These are phyloP conservation scores for Yarrowia sp. DNA, from an alignment of 805 yeast genomes.

Conservation along the genomic window DNA sequence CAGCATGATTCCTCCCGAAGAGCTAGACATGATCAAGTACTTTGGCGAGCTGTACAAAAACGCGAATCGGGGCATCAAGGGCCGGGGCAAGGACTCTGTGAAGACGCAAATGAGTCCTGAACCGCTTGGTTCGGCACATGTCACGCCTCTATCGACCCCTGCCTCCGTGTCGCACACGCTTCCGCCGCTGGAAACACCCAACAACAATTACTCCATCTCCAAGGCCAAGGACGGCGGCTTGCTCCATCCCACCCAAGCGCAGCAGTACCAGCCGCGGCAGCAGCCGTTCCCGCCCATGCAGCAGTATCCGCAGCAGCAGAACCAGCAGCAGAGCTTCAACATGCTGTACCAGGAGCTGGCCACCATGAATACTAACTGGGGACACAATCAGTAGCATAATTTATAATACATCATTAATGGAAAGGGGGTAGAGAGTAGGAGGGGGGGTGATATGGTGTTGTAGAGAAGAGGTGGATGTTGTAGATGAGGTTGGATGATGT, in stretches of 20 bases:
- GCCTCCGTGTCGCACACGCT: neutral
- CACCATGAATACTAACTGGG: conserved; percentile 19
- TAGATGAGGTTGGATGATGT: no score
- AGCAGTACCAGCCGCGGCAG: conserved; percentile 11
- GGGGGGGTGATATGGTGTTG: no score
- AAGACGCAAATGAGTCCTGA: conserved; percentile 20
- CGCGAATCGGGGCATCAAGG: conserved; percentile 86
- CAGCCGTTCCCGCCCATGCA: conserved; percentile 40
- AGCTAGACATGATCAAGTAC: conserved; percentile 67
- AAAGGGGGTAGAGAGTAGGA: no score
- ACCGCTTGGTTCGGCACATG: neutral
- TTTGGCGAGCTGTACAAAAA: conserved; percentile 81
- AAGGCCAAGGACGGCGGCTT: conserved; percentile 4
- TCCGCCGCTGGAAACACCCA: conserved; percentile 22
- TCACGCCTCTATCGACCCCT: conserved; percentile 14
- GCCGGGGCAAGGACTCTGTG: conserved; percentile 64
- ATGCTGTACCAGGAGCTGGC: conserved; percentile 23
- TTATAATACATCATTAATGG: neutral
- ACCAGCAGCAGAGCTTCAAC: conserved; percentile 34
- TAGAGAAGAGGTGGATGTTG: no score
- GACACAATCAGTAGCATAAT: conserved; percentile 23
- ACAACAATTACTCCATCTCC: conserved; percentile 23
- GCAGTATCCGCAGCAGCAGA: conserved; percentile 43
- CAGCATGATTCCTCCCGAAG: conserved; percentile 53
- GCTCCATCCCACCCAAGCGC: conserved; percentile 7